A percentile compares a stretch with the other conserved stretches of the same genome.
These are phyloP conservation scores for Rhamnella rubrinervis DNA, from an alignment of 331 rosid species.

Conservation along the genomic window DNA sequence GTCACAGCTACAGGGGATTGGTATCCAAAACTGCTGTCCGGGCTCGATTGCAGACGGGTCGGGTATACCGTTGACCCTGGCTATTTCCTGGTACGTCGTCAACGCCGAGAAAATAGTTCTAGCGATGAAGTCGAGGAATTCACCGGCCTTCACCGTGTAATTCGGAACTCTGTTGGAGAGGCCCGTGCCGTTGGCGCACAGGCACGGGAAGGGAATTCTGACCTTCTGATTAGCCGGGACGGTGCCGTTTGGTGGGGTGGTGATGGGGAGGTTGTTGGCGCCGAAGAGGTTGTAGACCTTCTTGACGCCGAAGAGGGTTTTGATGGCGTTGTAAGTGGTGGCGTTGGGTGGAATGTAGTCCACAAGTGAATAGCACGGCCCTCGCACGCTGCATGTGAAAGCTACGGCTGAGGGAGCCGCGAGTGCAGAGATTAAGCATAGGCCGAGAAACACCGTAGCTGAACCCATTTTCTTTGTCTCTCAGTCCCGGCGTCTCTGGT, in stretches of 20 bases:
- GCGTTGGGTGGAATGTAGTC: constrained; percentile 41
- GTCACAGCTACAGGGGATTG: constrained; percentile 92
- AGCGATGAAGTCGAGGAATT: constrained; percentile 53
- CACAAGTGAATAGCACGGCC: constrained; percentile 42
- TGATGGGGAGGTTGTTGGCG: constrained; percentile 41
- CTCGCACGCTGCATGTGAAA: constrained; percentile 45
- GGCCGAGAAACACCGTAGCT: constrained; percentile 15
- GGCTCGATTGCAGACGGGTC: constrained; percentile 17
- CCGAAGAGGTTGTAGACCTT: constrained; percentile 54
- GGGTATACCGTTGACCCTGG: constrained; percentile 19
- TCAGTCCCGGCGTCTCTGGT: too few relatives aligned
- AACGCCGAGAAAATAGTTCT: constrained; percentile 30
- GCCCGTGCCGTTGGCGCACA: constrained; percentile 50
- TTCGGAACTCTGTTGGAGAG: constrained; percentile 39
- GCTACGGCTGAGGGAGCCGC: constrained; percentile 16
- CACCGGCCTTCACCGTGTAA: constrained; percentile 41
- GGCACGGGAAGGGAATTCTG: constrained; percentile 60
- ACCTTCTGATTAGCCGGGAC: constrained; percentile 15
- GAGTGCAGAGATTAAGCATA: constrained; percentile 13
- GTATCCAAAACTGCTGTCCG: constrained; percentile 55
- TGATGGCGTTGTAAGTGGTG: constrained; percentile 40
- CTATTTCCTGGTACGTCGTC: constrained; percentile 40
- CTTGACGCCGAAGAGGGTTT: constrained; percentile 59
- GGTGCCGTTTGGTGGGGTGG: constrained; percentile 5
- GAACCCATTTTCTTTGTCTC: constrained; percentile 1